Conservation (phyloP, 345 rosid species). For the Ceriops decandra region DNA sequence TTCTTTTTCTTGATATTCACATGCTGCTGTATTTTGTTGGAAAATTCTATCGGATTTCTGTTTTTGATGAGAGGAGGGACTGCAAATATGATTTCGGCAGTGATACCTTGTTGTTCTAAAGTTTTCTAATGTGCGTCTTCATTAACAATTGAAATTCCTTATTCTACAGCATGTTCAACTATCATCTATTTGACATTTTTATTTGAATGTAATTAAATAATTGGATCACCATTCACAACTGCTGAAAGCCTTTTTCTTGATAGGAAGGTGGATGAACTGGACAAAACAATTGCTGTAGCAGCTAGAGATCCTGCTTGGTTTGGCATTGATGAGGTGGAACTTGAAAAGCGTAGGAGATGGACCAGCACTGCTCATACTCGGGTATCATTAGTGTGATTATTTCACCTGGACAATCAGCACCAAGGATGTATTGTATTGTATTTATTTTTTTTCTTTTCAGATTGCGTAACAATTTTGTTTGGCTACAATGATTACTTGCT, state of each 20-base stretch:
- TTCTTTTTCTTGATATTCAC: background rate
- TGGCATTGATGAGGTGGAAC: conserved; percentile 81
- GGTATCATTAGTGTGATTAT: conserved; percentile 31
- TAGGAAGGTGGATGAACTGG: conserved; percentile 98
- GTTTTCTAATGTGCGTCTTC: background rate
- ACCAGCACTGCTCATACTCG: conserved; percentile 72
- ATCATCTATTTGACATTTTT: background rate
- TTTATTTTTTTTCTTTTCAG: background rate
- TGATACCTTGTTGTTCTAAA: background rate
- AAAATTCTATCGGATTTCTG: too few species aligned
- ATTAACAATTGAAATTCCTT: background rate
- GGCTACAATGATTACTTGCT: conserved; percentile 5
- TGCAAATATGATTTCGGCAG: background rate
- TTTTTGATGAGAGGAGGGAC: too few species aligned
- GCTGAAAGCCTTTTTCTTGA: conserved; percentile 50
- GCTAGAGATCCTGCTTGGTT: conserved; percentile 84
- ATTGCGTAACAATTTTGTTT: background rate
- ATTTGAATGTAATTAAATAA: background rate
- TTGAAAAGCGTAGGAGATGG: conserved; percentile 91
- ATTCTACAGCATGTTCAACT: background rate
- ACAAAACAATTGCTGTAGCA: conserved; percentile 84
- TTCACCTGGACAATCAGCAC: background rate
- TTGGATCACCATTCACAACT: conserved; percentile 26
- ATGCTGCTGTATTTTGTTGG: too few species aligned
- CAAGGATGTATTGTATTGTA: background rate